Evolutionary conservation across 148 eudicot genomes (phyloP).

Genomic region (Bassia scoparia): DNA sequence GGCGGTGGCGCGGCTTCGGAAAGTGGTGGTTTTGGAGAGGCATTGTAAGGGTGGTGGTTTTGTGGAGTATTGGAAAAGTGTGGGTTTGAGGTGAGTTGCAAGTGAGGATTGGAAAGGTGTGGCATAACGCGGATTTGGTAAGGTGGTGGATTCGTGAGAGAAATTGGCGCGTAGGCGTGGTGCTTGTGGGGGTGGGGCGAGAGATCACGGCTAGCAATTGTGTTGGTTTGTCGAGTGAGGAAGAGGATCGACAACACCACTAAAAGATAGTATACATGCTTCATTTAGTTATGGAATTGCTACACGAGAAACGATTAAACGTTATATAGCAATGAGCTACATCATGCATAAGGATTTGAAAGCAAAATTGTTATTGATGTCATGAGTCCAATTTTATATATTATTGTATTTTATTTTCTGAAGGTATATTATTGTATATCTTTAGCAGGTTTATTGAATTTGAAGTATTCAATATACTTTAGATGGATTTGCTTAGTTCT

Average conservation of each 20-base stretch:
- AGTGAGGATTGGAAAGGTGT: slow-evolving; percentile 11
- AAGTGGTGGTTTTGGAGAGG: slow-evolving; percentile 25
- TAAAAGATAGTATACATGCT: slow-evolving; percentile 1
- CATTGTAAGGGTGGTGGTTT: slow-evolving; percentile 24
- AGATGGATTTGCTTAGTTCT: not conserved
- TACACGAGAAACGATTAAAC: not conserved
- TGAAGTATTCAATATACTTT: not conserved
- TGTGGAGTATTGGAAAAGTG: slow-evolving; percentile 15
- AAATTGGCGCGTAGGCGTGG: no score
- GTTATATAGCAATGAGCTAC: no score
- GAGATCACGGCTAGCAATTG: no score
- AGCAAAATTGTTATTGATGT: not conserved
- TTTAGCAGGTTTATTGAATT: slow-evolving; percentile 13
- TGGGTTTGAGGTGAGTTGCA: slow-evolving; percentile 21
- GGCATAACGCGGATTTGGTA: slow-evolving; percentile 21
- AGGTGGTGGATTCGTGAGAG: no score
- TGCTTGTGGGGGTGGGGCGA: slow-evolving; percentile 22
- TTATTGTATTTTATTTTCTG: not conserved
- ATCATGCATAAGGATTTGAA: not conserved
- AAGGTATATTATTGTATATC: no score
- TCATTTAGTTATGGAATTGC: not conserved
- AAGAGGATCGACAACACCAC: slow-evolving; percentile 18
- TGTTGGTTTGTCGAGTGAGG: no score
- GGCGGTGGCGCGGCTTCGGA: slow-evolving; percentile 21
- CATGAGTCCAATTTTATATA: not conserved